A percentile compares a stretch with the other conserved stretches of the same genome.
Evolutionary conservation across 148 eudicot species (phyloP).

Genomic region (Diospyros lotus): DNA sequence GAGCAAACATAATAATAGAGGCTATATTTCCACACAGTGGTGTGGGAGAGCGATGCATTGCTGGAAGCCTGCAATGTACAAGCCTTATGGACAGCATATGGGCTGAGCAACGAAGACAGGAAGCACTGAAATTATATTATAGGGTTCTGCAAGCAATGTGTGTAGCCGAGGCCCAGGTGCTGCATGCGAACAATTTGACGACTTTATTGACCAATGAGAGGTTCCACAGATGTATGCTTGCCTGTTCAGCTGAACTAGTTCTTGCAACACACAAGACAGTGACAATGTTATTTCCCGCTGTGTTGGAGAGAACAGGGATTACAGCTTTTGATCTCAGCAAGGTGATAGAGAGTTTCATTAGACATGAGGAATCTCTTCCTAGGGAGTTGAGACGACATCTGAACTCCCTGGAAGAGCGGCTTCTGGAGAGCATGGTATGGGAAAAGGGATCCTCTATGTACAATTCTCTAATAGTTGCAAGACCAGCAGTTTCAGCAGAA

Average conservation of each 20-base stretch:
- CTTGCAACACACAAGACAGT: slow-evolving; percentile 96
- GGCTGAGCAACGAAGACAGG: slow-evolving; percentile 87
- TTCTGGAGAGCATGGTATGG: slow-evolving; percentile 98
- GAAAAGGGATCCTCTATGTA: slow-evolving; percentile 98
- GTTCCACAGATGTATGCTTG: slow-evolving; percentile 97
- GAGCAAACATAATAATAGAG: slow-evolving; percentile 85
- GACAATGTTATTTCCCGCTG: slow-evolving; percentile 96
- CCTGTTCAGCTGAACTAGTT: slow-evolving; percentile 97
- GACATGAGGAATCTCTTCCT: slow-evolving; percentile 94
- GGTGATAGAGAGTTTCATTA: slow-evolving; percentile 94
- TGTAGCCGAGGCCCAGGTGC: slow-evolving; percentile 68
- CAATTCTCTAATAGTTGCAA: slow-evolving; percentile 86
- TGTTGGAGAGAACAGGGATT: slow-evolving; percentile 92
- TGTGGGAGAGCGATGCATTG: slow-evolving; percentile 55
- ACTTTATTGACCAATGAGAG: slow-evolving; percentile 87
- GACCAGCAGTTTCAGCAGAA: slow-evolving; percentile 67
- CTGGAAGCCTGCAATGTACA: slow-evolving; percentile 57
- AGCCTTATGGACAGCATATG: slow-evolving; percentile 85
- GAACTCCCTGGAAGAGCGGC: slow-evolving; percentile 89
- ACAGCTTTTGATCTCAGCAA: slow-evolving; percentile 99
- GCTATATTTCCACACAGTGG: slow-evolving; percentile 90
- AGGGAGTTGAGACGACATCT: slow-evolving; percentile 90
- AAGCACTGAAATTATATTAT: slow-evolving; percentile 80
- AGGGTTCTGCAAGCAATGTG: slow-evolving; percentile 92
- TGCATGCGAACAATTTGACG: slow-evolving; percentile 75